These are phyloP conservation scores for Aspergillus ruber DNA, from an alignment of 2,329 filamentous ascomycete genomes.

Conservation along the genomic window DNA sequence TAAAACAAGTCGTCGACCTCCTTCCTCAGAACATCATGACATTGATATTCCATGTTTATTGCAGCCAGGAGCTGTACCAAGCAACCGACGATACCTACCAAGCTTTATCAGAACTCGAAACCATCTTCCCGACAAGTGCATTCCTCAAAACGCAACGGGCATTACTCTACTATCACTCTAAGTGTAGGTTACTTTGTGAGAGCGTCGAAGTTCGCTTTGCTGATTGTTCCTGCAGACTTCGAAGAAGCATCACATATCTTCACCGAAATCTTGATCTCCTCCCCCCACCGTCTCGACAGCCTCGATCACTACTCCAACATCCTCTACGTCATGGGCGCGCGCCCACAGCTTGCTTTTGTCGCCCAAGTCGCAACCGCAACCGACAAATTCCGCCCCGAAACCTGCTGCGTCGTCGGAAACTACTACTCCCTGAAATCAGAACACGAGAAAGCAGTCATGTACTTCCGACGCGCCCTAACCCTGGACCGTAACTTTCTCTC, in stretches of 20 bases:
- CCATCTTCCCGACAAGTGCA: conserved; percentile 78
- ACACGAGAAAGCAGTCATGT: conserved; percentile 96
- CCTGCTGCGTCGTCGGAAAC: conserved; percentile 93
- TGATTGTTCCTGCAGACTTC: conserved; percentile 44
- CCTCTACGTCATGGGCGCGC: conserved; percentile 81
- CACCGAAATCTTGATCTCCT: conserved; percentile 60
- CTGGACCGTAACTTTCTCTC: conserved; percentile 86
- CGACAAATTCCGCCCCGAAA: conserved; percentile 94
- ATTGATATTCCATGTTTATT: conserved; percentile 87
- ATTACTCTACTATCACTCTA: conserved; percentile 81
- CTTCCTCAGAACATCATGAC: conserved; percentile 88
- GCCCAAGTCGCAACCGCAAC: conserved; percentile 85
- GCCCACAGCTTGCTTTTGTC: conserved; percentile 85
- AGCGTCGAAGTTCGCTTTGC: not conserved
- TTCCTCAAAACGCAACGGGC: conserved; percentile 89
- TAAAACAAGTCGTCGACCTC: conserved; percentile 63
- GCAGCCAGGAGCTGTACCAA: conserved; percentile 86
- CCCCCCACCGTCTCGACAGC: conserved; percentile 70
- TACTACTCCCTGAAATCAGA: conserved; percentile 92
- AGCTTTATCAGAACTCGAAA: conserved; percentile 68
- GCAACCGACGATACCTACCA: conserved; percentile 68
- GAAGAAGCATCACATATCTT: conserved; percentile 59
- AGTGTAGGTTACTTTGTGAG: conserved; percentile 36
- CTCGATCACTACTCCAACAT: conserved; percentile 97
- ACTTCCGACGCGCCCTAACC: conserved; percentile 87